Percentiles rank a stretch among this genome's conserved stretches.
These are phyloP conservation scores for Orobanche coerulescens DNA, from an alignment of 257 asterid genomes.

Conservation along the genomic window DNA sequence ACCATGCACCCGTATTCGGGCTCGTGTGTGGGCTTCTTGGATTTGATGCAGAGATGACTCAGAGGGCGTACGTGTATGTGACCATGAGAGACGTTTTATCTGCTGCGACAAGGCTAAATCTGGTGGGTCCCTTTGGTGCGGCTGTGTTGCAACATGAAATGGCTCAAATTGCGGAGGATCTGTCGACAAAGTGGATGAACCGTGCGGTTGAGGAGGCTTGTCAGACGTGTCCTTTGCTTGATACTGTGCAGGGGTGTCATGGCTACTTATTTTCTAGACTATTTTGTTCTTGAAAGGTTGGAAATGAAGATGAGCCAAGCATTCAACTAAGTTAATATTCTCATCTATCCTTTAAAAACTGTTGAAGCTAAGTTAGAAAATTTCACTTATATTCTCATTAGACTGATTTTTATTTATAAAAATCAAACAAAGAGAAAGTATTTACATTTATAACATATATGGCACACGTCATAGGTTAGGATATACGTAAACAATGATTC, in stretches of 20 bases:
- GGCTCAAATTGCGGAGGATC: conserved; percentile 48
- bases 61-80: conserved; percentile 67
- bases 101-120: conserved; percentile 83
- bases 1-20: conserved; percentile 84
- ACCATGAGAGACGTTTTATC: conserved; percentile 86
- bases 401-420: no score
- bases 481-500: no score
- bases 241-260: conserved; percentile 89
- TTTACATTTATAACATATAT: no score
- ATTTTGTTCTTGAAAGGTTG: conserved; percentile 46
- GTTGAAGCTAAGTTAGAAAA: no score
- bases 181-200: conserved; percentile 72
- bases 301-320: neutral
- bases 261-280: conserved; percentile 86
- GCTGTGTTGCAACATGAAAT: conserved; percentile 74
- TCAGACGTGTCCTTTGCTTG: conserved; percentile 83
- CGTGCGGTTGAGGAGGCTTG: conserved; percentile 76
- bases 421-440: no score
- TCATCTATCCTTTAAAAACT: no score
- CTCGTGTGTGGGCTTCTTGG: conserved; percentile 73
- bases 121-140: conserved; percentile 86
- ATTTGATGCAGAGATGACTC: conserved; percentile 53
- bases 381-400: no score
- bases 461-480: no score
- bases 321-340: no score